phyloP scores from a whole-genome alignment of 768 basidiomycete genomes.

The Mycena kentingensis region DNA sequence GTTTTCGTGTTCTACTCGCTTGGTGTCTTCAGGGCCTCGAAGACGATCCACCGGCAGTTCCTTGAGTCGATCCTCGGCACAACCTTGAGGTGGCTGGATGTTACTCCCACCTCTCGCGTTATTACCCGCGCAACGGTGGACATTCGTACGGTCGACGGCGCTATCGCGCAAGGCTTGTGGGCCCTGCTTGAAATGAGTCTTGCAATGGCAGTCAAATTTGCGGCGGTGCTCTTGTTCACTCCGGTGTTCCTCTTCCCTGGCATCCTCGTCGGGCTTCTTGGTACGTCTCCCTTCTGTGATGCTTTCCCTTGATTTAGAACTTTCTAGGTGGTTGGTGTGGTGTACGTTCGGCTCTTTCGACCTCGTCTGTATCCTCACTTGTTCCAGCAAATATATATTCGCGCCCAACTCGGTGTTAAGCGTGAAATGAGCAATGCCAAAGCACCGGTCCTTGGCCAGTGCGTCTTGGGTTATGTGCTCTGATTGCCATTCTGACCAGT shows the following conservation, averaged over 20 bases:
- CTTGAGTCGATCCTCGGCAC: slow-evolving; percentile 45
- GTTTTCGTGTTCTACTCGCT: slow-evolving; percentile 34
- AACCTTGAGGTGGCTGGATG: slow-evolving; percentile 40
- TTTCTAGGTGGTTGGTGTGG: slow-evolving; percentile 34
- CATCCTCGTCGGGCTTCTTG: slow-evolving; percentile 24
- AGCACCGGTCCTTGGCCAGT: too few relatives aligned
- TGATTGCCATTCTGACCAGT: slow-evolving; percentile 24
- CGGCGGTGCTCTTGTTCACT: slow-evolving; percentile 31
- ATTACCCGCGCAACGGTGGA: slow-evolving; percentile 53
- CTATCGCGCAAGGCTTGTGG: slow-evolving; percentile 38
- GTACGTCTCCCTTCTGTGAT: neutral
- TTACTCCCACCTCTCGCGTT: slow-evolving; percentile 36
- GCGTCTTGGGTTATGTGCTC: slow-evolving; percentile 31
- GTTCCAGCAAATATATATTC: slow-evolving; percentile 27
- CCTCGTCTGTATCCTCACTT: neutral
- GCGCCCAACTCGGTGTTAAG: too few relatives aligned
- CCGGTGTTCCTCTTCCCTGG: slow-evolving; percentile 37
- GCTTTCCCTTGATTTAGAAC: too few relatives aligned
- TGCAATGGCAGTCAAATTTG: slow-evolving; percentile 32
- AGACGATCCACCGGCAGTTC: slow-evolving; percentile 41
- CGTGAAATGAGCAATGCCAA: too few relatives aligned
- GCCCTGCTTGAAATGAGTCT: slow-evolving; percentile 20
- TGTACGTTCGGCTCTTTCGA: neutral
- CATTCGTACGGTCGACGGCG: slow-evolving; percentile 34
- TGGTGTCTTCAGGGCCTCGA: slow-evolving; percentile 44